phyloP scores from a whole-genome alignment of 2,329 filamentous ascomycete species.

The Penicillium frequentans region DNA sequence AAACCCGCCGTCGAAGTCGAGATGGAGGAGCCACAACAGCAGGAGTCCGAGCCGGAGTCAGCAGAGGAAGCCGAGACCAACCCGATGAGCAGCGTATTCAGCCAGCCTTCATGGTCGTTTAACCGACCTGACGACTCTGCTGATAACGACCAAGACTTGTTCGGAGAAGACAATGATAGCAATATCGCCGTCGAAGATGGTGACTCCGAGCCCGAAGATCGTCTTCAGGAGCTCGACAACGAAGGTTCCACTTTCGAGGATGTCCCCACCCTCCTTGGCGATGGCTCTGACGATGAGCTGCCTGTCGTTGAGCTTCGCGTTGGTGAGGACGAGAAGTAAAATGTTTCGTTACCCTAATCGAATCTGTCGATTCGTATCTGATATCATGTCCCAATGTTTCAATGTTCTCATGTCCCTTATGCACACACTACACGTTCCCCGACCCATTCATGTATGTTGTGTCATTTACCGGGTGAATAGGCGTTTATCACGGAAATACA shows the following conservation, averaged over 20 bases:
- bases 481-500: constrained; percentile 11
- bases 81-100: constrained; percentile 21
- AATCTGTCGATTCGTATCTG: background rate
- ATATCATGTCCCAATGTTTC: background rate
- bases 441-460: background rate
- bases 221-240: constrained; percentile 29
- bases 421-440: background rate
- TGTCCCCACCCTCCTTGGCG: constrained; percentile 30
- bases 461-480: constrained; percentile 3
- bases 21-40: constrained; percentile 31
- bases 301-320: constrained; percentile 45
- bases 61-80: constrained; percentile 16
- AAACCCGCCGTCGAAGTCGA: constrained; percentile 48
- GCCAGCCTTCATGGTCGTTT: constrained; percentile 40
- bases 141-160: constrained; percentile 22
- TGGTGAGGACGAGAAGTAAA: constrained; percentile 32
- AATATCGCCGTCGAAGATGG: constrained; percentile 41
- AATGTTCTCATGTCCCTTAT: background rate
- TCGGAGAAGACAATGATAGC: constrained; percentile 43
- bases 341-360: constrained; percentile 2
- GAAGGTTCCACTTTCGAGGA: constrained; percentile 32
- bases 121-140: constrained; percentile 18
- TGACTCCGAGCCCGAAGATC: constrained; percentile 34
- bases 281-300: constrained; percentile 38
- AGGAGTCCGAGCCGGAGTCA: background rate